A percentile compares a stretch with the other conserved stretches of the same genome.
phyloP scores from a whole-genome alignment of 176 grass and related monocot genomes.

The Phoenix dactylifera region DNA sequence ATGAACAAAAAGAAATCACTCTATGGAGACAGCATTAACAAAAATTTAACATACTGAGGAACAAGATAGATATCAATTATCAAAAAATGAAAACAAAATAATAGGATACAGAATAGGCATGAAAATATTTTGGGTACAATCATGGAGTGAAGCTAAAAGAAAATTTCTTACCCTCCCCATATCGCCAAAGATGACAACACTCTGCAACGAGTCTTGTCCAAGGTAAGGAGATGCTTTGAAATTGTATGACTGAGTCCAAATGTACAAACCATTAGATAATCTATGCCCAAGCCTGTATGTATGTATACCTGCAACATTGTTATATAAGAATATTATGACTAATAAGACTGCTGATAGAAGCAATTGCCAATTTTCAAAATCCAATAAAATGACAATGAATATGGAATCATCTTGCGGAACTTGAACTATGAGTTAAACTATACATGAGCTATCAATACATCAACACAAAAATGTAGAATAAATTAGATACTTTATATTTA shows the following conservation, averaged over 20 bases:
- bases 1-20: too few relatives aligned
- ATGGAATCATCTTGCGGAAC: background rate
- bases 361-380: background rate
- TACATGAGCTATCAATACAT: background rate
- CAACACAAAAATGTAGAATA: constrained; percentile 8
- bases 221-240: constrained; percentile 58
- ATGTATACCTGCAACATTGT: constrained; percentile 51
- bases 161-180: constrained; percentile 56
- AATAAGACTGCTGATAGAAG: background rate
- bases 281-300: constrained; percentile 57
- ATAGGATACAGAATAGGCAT: too few relatives aligned
- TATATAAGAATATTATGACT: background rate
- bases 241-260: constrained; percentile 67
- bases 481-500: constrained; percentile 56
- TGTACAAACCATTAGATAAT: constrained; percentile 42
- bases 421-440: too few relatives aligned
- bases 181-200: constrained; percentile 83
- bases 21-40: too few relatives aligned
- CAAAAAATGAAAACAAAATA: background rate
- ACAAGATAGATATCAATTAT: background rate
- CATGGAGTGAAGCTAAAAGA: background rate
- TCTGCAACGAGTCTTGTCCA: constrained; percentile 70
- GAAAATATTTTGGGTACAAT: too few relatives aligned
- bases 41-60: too few relatives aligned
- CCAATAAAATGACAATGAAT: constrained; percentile 7